A percentile compares a stretch with the other conserved stretches of the same genome.
Conservation (phyloP, 805 yeast genomes). For the Teunomyces tritomae region DNA sequence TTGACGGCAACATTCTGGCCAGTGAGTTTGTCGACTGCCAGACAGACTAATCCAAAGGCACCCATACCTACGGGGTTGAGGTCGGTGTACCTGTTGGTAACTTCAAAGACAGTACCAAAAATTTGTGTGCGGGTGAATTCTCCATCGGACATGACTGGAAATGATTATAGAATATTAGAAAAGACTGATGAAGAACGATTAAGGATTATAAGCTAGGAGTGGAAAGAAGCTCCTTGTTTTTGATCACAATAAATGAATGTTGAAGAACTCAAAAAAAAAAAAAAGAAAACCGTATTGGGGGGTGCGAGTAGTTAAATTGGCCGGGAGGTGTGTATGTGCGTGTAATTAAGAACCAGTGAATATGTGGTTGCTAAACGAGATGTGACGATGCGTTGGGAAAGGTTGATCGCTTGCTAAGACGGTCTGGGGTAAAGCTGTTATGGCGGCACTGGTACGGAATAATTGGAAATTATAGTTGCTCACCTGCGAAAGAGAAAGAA, state of each 20-base stretch:
- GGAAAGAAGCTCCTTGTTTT: not conserved
- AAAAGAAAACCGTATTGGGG: no score
- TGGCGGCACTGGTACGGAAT: not conserved
- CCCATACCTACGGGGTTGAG: slow-evolving; percentile 99
- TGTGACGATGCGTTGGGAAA: no score
- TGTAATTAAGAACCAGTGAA: not conserved
- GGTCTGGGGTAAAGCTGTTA: not conserved
- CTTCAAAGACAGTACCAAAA: slow-evolving; percentile 93
- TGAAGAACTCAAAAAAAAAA: no score
- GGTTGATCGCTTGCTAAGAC: not conserved
- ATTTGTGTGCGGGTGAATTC: slow-evolving; percentile 76
- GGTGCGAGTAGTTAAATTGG: no score
- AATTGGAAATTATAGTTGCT: not conserved
- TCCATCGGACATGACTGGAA: slow-evolving; percentile 37
- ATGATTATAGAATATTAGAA: not conserved
- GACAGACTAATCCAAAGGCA: slow-evolving; percentile 96
- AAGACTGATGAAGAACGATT: not conserved
- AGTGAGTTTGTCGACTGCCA: slow-evolving; percentile 89
- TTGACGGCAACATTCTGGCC: slow-evolving; percentile 94
- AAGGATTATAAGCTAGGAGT: not conserved
- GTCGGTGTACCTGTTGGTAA: slow-evolving; percentile 84
- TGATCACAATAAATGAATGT: not conserved
- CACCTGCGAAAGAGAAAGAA: not conserved
- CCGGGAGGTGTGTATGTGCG: no score
- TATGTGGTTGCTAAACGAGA: not conserved